Evolutionary conservation across 306 rosid species (phyloP).

Genomic region (Vigna hirtella): DNA sequence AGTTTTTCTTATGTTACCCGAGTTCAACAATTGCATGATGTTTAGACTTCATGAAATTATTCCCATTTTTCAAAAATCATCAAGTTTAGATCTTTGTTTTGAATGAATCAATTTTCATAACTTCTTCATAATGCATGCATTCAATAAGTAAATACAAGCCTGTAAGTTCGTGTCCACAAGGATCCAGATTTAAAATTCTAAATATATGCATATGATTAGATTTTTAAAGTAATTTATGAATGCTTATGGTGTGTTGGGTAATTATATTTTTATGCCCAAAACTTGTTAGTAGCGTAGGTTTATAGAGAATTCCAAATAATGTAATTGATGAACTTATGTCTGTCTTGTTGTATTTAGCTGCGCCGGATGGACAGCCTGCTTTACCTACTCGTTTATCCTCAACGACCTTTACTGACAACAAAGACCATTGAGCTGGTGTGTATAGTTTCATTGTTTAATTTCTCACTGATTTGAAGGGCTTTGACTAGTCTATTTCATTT

Average conservation of each 20-base stretch:
- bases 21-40: background rate
- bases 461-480: background rate
- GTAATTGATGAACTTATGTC: slow-evolving; percentile 21
- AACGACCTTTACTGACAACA: slow-evolving; percentile 89
- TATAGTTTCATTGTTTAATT: slow-evolving; percentile 43
- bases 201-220: background rate
- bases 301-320: too few relatives aligned
- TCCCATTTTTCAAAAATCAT: background rate
- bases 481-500: slow-evolving; percentile 42
- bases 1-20: slow-evolving; percentile 31
- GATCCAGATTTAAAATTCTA: slow-evolving; percentile 11
- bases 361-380: slow-evolving; percentile 82
- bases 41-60: slow-evolving; percentile 1
- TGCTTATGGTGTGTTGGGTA: slow-evolving; percentile 14
- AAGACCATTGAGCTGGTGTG: slow-evolving; percentile 93
- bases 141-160: slow-evolving; percentile 1
- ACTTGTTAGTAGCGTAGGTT: too few relatives aligned
- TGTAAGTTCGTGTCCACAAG: slow-evolving; percentile 12
- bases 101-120: slow-evolving; percentile 18
- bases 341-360: slow-evolving; percentile 56
- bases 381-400: slow-evolving; percentile 94
- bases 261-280: background rate
- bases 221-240: background rate
- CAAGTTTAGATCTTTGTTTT: slow-evolving; percentile 5
- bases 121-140: background rate